Conservation (phyloP, 352 stramenopile species). For the Phytophthora litchii region DNA sequence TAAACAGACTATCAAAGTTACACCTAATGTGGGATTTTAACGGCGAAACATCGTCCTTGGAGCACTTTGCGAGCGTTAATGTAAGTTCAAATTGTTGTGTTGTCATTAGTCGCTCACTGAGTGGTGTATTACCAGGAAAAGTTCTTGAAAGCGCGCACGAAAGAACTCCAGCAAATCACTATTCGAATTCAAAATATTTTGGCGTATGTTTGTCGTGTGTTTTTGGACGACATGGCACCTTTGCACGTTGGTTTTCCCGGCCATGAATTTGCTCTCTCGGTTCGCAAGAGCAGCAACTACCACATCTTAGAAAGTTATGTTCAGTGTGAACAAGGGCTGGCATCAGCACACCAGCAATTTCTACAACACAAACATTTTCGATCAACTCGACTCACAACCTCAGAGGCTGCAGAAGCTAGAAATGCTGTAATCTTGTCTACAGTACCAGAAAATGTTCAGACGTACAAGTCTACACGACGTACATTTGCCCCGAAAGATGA, state of each 20-base stretch:
- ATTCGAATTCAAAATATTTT: conserved; percentile 45
- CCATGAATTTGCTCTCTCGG: conserved; percentile 58
- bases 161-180: conserved; percentile 31
- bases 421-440: conserved; percentile 15
- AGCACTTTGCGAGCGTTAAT: conserved; percentile 41
- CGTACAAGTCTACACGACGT: too few relatives aligned
- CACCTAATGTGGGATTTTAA: conserved; percentile 59
- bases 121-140: conserved; percentile 8
- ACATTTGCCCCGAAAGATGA: conserved; percentile 14
- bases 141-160: conserved; percentile 29
- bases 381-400: conserved; percentile 10
- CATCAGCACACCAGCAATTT: conserved; percentile 55
- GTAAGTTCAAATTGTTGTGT: conserved; percentile 28
- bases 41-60: conserved; percentile 36
- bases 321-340: conserved; percentile 53
- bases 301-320: conserved; percentile 63
- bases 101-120: too few relatives aligned
- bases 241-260: conserved; percentile 50
- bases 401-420: conserved; percentile 26
- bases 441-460: neutral
- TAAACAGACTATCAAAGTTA: conserved; percentile 34
- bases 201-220: conserved; percentile 39
- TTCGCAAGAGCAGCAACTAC: conserved; percentile 65
- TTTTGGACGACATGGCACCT: conserved; percentile 43
- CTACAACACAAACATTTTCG: conserved; percentile 61